phyloP scores from a whole-genome alignment of 1,284 basidiomycete genomes.

The Agaricales sp. region DNA sequence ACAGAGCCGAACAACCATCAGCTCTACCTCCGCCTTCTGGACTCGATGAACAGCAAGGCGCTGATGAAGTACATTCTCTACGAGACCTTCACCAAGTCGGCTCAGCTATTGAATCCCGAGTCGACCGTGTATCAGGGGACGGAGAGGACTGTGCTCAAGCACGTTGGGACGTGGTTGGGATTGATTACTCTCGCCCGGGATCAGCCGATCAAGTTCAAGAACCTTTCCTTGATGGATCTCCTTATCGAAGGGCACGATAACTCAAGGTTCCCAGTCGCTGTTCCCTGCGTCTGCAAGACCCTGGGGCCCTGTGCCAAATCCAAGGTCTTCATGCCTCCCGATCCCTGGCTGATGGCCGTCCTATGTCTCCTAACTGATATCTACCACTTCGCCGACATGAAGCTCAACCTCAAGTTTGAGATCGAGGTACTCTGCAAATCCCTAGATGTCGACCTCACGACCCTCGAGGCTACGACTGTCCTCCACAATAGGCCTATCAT shows the following conservation, averaged over 20 bases:
- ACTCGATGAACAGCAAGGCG: slow-evolving; percentile 60
- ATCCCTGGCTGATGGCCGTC: slow-evolving; percentile 98
- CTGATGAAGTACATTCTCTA: slow-evolving; percentile 78
- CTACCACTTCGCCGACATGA: slow-evolving; percentile 94
- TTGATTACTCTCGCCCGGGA: slow-evolving; percentile 88
- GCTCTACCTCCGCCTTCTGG: slow-evolving; percentile 90
- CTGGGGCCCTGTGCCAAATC: slow-evolving; percentile 87
- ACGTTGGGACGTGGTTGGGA: slow-evolving; percentile 93
- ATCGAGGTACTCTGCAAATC: slow-evolving; percentile 96
- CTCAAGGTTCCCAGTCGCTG: slow-evolving; percentile 87
- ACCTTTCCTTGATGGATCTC: slow-evolving; percentile 94
- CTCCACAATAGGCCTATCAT: slow-evolving; percentile 63
- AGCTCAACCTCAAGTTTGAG: slow-evolving; percentile 97
- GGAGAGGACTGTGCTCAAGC: slow-evolving; percentile 87
- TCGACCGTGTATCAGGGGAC: slow-evolving; percentile 78
- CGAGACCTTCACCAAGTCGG: slow-evolving; percentile 88
- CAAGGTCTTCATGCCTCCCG: slow-evolving; percentile 89
- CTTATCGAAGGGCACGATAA: slow-evolving; percentile 93
- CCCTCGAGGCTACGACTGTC: slow-evolving; percentile 78
- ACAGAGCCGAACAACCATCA: slow-evolving; percentile 97
- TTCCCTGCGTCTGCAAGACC: slow-evolving; percentile 98
- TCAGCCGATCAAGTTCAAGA: slow-evolving; percentile 87
- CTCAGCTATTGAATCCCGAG: slow-evolving; percentile 85
- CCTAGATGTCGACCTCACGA: slow-evolving; percentile 81
- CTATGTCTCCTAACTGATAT: slow-evolving; percentile 88